Evolutionary conservation across 768 basidiomycete species (phyloP), one percentile per base, ranked within the genome.

Genomic region (Fomitopsis serialis): DNA sequence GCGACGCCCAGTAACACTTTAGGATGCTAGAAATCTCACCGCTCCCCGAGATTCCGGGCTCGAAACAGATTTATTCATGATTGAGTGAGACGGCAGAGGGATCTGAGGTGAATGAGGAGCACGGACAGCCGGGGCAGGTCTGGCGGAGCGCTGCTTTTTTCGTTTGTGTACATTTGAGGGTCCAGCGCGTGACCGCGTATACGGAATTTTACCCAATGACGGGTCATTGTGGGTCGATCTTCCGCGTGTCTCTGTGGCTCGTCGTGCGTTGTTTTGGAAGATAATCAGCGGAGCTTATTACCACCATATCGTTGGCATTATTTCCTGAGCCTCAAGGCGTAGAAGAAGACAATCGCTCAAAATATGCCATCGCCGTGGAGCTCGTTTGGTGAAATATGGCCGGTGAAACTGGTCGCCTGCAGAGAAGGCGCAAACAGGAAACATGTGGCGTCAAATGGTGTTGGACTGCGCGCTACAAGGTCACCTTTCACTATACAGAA

Each of bases 21-120:
- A 40, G 37, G 13, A 17, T 11, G 19, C 4, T 7, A 34, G 23
- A 17, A 7, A 13, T 9, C 46, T 48, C 32, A 48, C 27, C 32
- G 27, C 46, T 13, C 19, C 29, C 4, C 32, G 25, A 3, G 15
- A 19, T 3, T 8, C 25, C 19, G 46, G 17, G 46, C 32, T 13
- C 32, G 46, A 48, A 48, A 48, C 46, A 34, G 25, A 48, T 48
- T n/a, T 19, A 48, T 48, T 10, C 46, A 48, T 48, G 46, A 48
- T 48, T 29, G 19, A 11, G 17, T 7, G 10, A 11, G 23, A 40
- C 44, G 22, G 4, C 44, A 45, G 44, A 23, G 44, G 11, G 8
- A 48, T 48, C 46, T 21, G 44, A 29, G 27, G 44, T 23, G 44
- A 11, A 45, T 25, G 23, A 13, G 19, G 44, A 29, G 44, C 21